Conservation (phyloP, 73 alveolate species). For the Paramecium sexaurelia region DNA sequence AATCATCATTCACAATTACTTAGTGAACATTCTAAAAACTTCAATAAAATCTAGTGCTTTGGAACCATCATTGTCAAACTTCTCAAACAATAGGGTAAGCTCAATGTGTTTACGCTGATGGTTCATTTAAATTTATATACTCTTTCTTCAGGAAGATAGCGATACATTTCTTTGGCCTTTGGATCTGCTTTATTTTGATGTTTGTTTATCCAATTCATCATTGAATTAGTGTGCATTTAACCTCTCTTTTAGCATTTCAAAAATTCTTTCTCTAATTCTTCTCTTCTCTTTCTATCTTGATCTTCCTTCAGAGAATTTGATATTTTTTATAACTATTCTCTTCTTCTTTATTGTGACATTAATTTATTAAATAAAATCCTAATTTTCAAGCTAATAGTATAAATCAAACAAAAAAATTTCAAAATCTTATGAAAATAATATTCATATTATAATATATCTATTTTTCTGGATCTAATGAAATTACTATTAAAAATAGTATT, state of each 20-base stretch:
- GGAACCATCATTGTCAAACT: constrained; percentile 57
- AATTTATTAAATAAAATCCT: neutral
- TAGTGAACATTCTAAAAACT: constrained; percentile 47
- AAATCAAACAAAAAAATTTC: neutral
- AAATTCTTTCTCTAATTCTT: neutral
- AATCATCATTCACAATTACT: neutral
- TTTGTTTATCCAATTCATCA: constrained; percentile 33
- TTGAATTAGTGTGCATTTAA: constrained; percentile 5
- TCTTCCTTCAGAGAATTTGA: neutral
- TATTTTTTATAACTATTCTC: neutral
- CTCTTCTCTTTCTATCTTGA: neutral
- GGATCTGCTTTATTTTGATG: constrained; percentile 20
- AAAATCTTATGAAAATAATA: neutral
- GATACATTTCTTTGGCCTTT: constrained; percentile 40
- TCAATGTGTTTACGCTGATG: constrained; percentile 45
- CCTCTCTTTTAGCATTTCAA: constrained; percentile 29
- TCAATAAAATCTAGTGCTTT: constrained; percentile 52
- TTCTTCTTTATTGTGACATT: neutral
- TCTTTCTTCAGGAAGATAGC: constrained; percentile 47
- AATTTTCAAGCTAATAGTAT: neutral
- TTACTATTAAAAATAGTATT: too few species aligned
- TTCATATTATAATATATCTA: too few species aligned
- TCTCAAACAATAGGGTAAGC: constrained; percentile 18
- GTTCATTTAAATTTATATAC: neutral
- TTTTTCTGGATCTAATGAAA: too few species aligned